Conservation (phyloP, 768 basidiomycete species). For the Russula sp. region DNA sequence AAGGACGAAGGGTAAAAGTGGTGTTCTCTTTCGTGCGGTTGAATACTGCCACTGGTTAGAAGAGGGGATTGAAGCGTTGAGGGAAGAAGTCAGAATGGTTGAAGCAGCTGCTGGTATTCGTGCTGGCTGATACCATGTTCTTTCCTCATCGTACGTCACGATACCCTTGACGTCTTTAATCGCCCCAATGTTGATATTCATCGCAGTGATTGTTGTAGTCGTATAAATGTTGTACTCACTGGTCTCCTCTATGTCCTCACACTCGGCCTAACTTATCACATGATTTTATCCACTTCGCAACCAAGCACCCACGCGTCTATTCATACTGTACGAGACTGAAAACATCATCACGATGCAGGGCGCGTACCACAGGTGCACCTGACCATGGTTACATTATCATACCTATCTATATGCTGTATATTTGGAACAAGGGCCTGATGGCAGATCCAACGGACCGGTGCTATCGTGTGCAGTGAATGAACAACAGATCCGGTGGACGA, state of each 20-base stretch:
- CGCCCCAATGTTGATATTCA: not conserved
- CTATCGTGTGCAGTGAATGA: no score
- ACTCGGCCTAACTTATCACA: not conserved
- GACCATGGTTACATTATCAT: no score
- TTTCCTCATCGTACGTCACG: constrained; percentile 6
- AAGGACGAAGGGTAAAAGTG: constrained; percentile 81
- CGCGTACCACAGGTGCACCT: no score
- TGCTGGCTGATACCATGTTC: constrained; percentile 13
- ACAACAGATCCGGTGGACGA: no score
- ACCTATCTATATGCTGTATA: no score
- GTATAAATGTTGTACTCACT: not conserved
- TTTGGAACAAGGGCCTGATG: no score
- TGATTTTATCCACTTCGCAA: not conserved
- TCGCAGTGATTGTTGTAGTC: constrained; percentile 1
- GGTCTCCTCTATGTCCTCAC: not conserved
- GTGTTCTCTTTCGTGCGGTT: constrained; percentile 79
- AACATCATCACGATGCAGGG: no score
- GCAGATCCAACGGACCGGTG: no score
- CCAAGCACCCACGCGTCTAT: not conserved
- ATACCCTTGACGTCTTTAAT: not conserved
- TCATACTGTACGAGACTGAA: no score
- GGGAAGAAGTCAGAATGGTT: constrained; percentile 58
- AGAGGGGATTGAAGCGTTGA: constrained; percentile 66
- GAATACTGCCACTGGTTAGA: constrained; percentile 87
- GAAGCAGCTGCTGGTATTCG: constrained; percentile 62